A percentile compares a stretch with the other conserved stretches of the same genome.
Evolutionary conservation across 2,329 filamentous ascomycete genomes (phyloP).

Genomic region (Beauveria pseudobassiana): DNA sequence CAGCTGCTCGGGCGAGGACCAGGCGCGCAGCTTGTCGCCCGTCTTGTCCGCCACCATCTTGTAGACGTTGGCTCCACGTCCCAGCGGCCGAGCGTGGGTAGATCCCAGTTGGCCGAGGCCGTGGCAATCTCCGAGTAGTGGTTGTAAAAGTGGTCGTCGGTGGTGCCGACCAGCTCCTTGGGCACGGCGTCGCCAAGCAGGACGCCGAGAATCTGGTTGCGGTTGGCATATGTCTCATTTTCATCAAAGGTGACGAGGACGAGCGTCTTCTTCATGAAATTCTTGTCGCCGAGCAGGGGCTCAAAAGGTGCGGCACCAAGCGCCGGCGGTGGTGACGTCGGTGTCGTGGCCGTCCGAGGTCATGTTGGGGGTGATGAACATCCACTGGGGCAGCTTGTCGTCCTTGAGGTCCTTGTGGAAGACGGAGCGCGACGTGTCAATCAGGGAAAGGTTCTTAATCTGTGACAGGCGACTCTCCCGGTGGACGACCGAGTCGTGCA

Average conservation of each 20-base stretch:
- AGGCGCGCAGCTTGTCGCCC: constrained; percentile 41
- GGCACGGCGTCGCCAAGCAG: constrained; percentile 71
- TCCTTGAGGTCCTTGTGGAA: constrained; percentile 61
- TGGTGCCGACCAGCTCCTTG: constrained; percentile 54
- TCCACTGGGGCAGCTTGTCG: constrained; percentile 61
- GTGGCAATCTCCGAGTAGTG: constrained; percentile 66
- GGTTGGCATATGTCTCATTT: constrained; percentile 57
- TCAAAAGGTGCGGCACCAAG: constrained; percentile 61
- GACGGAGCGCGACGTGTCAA: constrained; percentile 35
- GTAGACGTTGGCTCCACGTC: constrained; percentile 67
- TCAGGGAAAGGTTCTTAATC: constrained; percentile 61
- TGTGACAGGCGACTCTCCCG: constrained; percentile 52
- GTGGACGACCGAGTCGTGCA: constrained; percentile 58
- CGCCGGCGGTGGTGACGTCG: constrained; percentile 58
- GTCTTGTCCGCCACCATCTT: constrained; percentile 52
- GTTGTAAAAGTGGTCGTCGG: constrained; percentile 62
- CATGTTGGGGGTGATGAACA: constrained; percentile 69
- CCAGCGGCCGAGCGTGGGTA: constrained; percentile 62
- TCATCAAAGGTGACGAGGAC: constrained; percentile 76
- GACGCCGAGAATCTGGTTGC: constrained; percentile 64
- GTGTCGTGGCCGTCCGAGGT: constrained; percentile 71
- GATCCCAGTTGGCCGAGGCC: constrained; percentile 60
- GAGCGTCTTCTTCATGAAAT: constrained; percentile 70
- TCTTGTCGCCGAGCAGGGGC: constrained; percentile 59
- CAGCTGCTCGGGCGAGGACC: constrained; percentile 26